Evolutionary conservation across 2,329 filamentous ascomycete genomes (phyloP).

Genomic region (Cladophialophora immunda): DNA sequence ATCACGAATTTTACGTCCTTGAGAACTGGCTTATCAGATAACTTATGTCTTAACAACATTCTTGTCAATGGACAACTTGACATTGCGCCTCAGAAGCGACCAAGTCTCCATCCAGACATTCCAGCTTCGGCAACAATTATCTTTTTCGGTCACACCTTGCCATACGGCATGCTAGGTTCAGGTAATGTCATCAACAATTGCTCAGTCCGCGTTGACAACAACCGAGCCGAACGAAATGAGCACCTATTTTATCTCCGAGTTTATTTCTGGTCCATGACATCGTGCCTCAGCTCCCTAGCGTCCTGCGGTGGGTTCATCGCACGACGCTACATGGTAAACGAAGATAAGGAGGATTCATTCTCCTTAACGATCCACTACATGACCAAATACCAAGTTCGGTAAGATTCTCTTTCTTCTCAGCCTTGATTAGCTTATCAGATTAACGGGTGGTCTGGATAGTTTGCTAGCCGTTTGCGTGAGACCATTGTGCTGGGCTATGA

Average conservation of each 20-base stretch:
- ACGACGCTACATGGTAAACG: not conserved
- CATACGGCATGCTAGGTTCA: not conserved
- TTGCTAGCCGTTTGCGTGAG: no score
- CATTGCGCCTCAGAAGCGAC: not conserved
- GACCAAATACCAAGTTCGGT: no score
- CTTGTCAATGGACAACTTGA: not conserved
- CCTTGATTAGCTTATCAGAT: no score
- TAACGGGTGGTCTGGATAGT: no score
- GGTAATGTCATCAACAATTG: not conserved
- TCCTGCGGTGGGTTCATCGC: not conserved
- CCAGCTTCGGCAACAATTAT: not conserved
- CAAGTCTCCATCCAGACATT: not conserved
- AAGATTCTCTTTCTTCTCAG: no score
- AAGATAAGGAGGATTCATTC: no score
- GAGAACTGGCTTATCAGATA: not conserved
- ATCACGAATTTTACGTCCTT: not conserved
- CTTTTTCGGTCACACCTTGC: not conserved
- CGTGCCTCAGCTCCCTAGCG: not conserved
- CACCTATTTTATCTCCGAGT: not conserved
- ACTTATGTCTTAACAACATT: not conserved
- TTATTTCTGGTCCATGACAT: not conserved
- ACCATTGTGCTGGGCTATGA: no score
- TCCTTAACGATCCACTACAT: no score
- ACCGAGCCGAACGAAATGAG: not conserved
- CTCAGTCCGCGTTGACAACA: not conserved